phyloP scores from a whole-genome alignment of 2,329 filamentous ascomycete species.

The Akanthomyces lecanii region DNA sequence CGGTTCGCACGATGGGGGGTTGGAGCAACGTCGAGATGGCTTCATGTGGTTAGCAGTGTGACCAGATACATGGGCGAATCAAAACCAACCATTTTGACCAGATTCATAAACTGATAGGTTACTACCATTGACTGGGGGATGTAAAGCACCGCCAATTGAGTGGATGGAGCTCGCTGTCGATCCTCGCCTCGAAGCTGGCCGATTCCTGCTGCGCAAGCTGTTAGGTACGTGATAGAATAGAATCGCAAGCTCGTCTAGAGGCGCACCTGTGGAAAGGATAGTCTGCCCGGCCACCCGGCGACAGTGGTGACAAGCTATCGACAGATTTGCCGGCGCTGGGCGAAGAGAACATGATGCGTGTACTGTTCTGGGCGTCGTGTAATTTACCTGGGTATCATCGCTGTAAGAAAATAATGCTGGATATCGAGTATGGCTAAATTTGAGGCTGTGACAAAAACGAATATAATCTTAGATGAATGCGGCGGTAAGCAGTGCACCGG shows the following conservation, averaged over 20 bases:
- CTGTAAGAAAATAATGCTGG: conserved; percentile 24
- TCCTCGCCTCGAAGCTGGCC: conserved; percentile 56
- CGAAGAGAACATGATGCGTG: conserved; percentile 54
- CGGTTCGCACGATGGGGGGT: conserved; percentile 83
- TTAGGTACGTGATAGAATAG: not conserved
- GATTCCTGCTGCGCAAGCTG: conserved; percentile 1
- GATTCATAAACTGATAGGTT: conserved; percentile 60
- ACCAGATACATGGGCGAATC: not conserved
- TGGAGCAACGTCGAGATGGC: conserved; percentile 93
- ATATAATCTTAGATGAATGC: conserved; percentile 2
- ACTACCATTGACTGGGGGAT: conserved; percentile 58
- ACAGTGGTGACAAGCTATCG: conserved; percentile 57
- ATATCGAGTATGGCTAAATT: not conserved
- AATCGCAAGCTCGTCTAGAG: not conserved
- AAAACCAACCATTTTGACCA: conserved; percentile 70
- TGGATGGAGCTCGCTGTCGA: conserved; percentile 85
- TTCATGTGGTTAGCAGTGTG: conserved; percentile 29
- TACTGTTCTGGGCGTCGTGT: conserved; percentile 24
- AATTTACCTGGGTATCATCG: conserved; percentile 48
- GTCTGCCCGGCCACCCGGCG: conserved; percentile 48
- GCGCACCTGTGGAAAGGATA: conserved; percentile 56
- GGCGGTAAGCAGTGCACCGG: not conserved
- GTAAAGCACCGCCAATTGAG: conserved; percentile 80
- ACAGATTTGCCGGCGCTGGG: conserved; percentile 58
- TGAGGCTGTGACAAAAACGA: not conserved